Percentiles rank a stretch among this genome's conserved stretches.
Evolutionary conservation across 2,329 filamentous ascomycete species (phyloP).

Genomic region (Ilyonectria mors-panacis): DNA sequence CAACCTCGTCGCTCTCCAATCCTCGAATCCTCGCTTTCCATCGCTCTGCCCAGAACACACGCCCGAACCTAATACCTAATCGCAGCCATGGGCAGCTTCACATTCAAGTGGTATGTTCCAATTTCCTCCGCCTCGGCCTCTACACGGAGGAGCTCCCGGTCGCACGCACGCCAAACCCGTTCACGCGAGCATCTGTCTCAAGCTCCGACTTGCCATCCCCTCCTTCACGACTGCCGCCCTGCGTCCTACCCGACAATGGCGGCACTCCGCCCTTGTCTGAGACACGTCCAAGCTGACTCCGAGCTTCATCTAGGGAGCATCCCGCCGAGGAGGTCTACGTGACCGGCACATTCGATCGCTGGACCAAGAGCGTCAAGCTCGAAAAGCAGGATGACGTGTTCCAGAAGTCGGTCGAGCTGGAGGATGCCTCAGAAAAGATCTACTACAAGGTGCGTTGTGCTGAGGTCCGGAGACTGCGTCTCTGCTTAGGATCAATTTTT

Average conservation of each 20-base stretch:
- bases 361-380: slow-evolving; percentile 88
- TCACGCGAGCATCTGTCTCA: slow-evolving; percentile 34
- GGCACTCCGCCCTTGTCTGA: slow-evolving; percentile 37
- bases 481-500: slow-evolving; percentile 1
- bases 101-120: slow-evolving; percentile 77
- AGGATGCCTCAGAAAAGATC: slow-evolving; percentile 78
- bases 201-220: slow-evolving; percentile 14
- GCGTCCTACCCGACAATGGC: slow-evolving; percentile 28
- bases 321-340: slow-evolving; percentile 90
- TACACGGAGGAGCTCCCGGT: slow-evolving; percentile 11
- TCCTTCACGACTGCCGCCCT: slow-evolving; percentile 19
- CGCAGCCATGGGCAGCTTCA: slow-evolving; percentile 74
- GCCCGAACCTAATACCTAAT: slow-evolving; percentile 39
- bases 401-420: slow-evolving; percentile 84
- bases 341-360: slow-evolving; percentile 95
- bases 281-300: slow-evolving; percentile 43
- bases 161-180: slow-evolving; percentile 9
- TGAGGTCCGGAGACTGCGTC: slow-evolving; percentile 15
- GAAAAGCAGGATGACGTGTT: slow-evolving; percentile 82
- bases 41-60: slow-evolving; percentile 30
- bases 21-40: slow-evolving; percentile 26
- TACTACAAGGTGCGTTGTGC: slow-evolving; percentile 87
- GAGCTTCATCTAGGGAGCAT: slow-evolving; percentile 76
- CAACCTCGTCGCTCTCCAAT: slow-evolving; percentile 15
- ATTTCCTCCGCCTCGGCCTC: slow-evolving; percentile 28